Evolutionary conservation across 345 rosid species (phyloP), one percentile per base, ranked within the genome.

Genomic region (Acer negundo): DNA sequence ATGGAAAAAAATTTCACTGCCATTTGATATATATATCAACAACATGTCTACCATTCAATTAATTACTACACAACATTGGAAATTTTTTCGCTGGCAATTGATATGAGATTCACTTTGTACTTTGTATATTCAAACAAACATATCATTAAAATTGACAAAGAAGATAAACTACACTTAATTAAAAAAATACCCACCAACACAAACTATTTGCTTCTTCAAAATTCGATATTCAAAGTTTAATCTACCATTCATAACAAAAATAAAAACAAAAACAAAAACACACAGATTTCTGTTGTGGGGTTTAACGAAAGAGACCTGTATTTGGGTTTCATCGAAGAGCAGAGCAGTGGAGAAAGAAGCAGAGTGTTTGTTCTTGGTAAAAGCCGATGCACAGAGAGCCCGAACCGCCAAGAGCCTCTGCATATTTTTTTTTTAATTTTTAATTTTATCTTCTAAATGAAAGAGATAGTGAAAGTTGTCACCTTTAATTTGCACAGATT

Each of bases 291-390:
- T 42, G 46, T 42, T 35, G 38, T 35, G 38, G 38, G 38, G 38
- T 35, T 35, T 35, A 35, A 4, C 38, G n/a, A 17, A 53, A 70
- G 38, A 44, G 44, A 95, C 99, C 98, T 95, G 98, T 42, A 92
- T 75, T 61, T 95, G 99, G 72, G 98, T 95, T 49, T 95, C 99
- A 67, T 95, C 97, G 82, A 92, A 92, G 75, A 95, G 92, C 17
- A 93, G 85, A n/a, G 99, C 88, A 1, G 97, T 77, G 49, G 94
- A 91, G 74, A 85, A 86, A 67, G 85, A 80, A 79, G 92, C 85
- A 0, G 82, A 85, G 15, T 53, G 84, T n/a, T 62, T 84, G 73
- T 68, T 81, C 22, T 62, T 80, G 31, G 73, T 77, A 20, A 81
- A 51, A 55, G 85, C 26, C 64, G 77, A 64, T 26, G 80, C 68